Evolutionary conservation across 257 asterid genomes (phyloP).

Genomic region (Voacanga thouarsii): DNA sequence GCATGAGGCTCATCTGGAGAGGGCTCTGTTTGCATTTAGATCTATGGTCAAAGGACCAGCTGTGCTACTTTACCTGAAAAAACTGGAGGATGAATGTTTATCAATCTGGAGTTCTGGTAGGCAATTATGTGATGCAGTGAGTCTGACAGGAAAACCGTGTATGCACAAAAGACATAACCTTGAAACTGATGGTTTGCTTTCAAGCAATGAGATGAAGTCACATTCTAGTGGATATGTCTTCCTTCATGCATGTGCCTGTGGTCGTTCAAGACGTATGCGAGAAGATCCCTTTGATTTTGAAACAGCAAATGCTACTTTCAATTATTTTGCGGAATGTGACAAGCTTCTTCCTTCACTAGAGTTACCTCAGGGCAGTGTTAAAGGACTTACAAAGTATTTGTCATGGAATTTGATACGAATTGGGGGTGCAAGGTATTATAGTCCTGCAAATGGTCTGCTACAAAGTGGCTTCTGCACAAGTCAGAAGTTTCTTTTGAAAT

Average conservation of each 20-base stretch:
- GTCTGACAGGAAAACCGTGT: slow-evolving; percentile 96
- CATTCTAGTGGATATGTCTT: slow-evolving; percentile 92
- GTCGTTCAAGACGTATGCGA: slow-evolving; percentile 81
- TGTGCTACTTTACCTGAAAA: slow-evolving; percentile 47
- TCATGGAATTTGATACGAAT: slow-evolving; percentile 84
- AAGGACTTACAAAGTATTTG: slow-evolving; percentile 49
- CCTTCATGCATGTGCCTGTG: slow-evolving; percentile 99
- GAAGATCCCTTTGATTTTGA: slow-evolving; percentile 91
- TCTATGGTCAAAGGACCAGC: slow-evolving; percentile 93
- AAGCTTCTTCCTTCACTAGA: slow-evolving; percentile 68
- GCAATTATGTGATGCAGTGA: slow-evolving; percentile 92
- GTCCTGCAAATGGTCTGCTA: slow-evolving; percentile 76
- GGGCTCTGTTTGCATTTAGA: slow-evolving; percentile 50
- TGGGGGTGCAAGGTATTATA: slow-evolving; percentile 80
- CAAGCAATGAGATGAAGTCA: slow-evolving; percentile 37
- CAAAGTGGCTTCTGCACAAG: slow-evolving; percentile 85
- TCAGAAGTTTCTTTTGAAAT: slow-evolving; percentile 69
- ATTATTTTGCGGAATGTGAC: slow-evolving; percentile 73
- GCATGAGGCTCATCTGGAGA: slow-evolving; percentile 71
- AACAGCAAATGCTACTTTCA: slow-evolving; percentile 59
- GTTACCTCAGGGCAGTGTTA: slow-evolving; percentile 45
- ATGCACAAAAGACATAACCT: slow-evolving; percentile 70
- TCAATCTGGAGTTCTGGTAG: slow-evolving; percentile 85
- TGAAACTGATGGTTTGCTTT: slow-evolving; percentile 22
- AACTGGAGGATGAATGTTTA: slow-evolving; percentile 74